Conservation (phyloP, 2,329 filamentous ascomycete species). For the Cercospora berteroae region DNA sequence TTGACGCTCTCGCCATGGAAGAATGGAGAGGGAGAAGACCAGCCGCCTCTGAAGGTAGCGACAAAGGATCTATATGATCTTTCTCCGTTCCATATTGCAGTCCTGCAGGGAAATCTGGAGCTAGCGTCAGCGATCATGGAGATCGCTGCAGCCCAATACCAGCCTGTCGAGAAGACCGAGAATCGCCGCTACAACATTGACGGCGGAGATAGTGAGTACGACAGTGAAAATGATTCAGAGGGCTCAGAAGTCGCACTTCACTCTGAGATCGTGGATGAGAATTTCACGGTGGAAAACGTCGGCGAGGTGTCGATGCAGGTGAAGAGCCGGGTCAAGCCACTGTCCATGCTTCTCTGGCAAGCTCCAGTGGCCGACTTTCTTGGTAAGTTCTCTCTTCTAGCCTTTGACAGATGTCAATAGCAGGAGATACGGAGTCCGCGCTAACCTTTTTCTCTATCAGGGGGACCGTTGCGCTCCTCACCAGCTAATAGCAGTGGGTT, state of each 20-base stretch:
- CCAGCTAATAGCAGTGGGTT: constrained; percentile 16
- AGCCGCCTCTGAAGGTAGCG: constrained; percentile 64
- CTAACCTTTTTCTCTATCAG: neutral
- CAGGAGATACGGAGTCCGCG: neutral
- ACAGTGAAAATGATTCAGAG: constrained; percentile 32
- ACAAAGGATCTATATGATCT: constrained; percentile 53
- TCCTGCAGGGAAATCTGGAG: constrained; percentile 63
- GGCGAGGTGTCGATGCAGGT: constrained; percentile 67
- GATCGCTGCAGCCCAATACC: constrained; percentile 68
- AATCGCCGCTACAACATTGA: constrained; percentile 31
- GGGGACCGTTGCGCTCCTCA: constrained; percentile 18
- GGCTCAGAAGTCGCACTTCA: constrained; percentile 35
- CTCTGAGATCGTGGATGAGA: constrained; percentile 59
- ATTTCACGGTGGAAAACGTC: constrained; percentile 74
- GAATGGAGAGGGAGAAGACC: constrained; percentile 46
- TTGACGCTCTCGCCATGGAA: constrained; percentile 62
- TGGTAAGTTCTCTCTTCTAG: neutral
- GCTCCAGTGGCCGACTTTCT: constrained; percentile 17
- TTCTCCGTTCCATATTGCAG: constrained; percentile 66
- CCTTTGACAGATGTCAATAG: neutral
- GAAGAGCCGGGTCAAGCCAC: constrained; percentile 60
- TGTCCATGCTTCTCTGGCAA: constrained; percentile 50
- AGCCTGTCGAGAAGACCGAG: constrained; percentile 39
- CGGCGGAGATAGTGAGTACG: constrained; percentile 36
- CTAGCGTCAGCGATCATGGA: constrained; percentile 66